Conservation (phyloP, 208 protist genomes). For the Leptomonas seymouri region DNA sequence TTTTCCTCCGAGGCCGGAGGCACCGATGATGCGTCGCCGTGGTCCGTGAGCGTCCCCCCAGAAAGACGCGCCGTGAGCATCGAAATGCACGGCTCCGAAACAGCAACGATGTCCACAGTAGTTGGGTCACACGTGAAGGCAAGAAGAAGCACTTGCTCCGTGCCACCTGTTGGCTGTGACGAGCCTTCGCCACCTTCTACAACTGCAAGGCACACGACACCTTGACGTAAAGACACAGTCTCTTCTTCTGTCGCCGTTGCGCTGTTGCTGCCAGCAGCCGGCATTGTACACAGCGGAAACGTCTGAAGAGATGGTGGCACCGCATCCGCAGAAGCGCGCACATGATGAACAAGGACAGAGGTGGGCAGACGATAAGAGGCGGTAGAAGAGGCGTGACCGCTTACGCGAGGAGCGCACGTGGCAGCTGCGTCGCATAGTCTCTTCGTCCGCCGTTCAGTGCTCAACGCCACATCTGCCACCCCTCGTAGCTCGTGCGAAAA, state of each 20-base stretch:
- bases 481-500: constrained; percentile 48
- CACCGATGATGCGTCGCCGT: background rate
- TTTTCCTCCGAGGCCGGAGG: background rate
- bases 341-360: no score
- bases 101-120: background rate
- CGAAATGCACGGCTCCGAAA: background rate
- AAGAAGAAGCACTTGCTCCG: background rate
- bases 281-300: background rate
- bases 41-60: background rate
- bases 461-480: constrained; percentile 24
- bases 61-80: background rate
- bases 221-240: background rate
- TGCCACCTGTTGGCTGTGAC: background rate
- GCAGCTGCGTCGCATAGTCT: background rate
- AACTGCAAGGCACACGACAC: background rate
- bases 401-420: background rate
- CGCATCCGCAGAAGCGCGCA: no score
- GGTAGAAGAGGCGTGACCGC: no score
- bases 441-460: background rate
- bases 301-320: background rate
- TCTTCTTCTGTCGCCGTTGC: background rate
- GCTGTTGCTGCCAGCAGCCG: background rate
- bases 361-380: no score
- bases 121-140: background rate
- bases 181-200: background rate